Evolutionary conservation across 1,284 basidiomycete genomes (phyloP).

Genomic region (Coniferiporia sulphurascens): DNA sequence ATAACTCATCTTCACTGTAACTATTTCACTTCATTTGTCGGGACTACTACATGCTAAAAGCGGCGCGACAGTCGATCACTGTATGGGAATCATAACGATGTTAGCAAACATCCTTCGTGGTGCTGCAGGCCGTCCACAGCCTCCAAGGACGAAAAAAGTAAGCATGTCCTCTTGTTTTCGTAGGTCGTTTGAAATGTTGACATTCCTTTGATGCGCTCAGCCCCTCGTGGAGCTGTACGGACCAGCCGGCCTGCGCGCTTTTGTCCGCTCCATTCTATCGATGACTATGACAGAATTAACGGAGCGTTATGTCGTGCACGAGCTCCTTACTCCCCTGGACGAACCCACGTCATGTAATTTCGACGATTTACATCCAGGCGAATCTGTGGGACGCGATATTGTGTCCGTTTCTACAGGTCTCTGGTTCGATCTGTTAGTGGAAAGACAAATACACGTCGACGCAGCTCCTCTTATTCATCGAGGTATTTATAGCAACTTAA

Average conservation of each 20-base stretch:
- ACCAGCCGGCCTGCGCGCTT: constrained; percentile 74
- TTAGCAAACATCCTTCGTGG: constrained; percentile 55
- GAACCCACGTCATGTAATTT: constrained; percentile 44
- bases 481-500: constrained; percentile 42
- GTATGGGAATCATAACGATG: constrained; percentile 75
- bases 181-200: not conserved
- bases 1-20: constrained; percentile 87
- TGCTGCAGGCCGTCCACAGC: constrained; percentile 34
- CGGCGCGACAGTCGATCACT: constrained; percentile 65
- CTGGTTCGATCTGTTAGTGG: constrained; percentile 56
- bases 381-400: constrained; percentile 65
- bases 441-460: constrained; percentile 53
- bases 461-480: constrained; percentile 81
- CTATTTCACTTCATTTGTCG: constrained; percentile 12
- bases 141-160: constrained; percentile 22
- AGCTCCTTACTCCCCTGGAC: constrained; percentile 58
- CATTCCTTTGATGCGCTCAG: constrained; percentile 25
- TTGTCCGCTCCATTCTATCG: constrained; percentile 69
- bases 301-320: constrained; percentile 77
- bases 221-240: constrained; percentile 77
- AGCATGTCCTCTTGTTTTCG: constrained; percentile 8
- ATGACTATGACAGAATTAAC: constrained; percentile 64
- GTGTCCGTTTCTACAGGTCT: constrained; percentile 58
- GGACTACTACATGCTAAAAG: constrained; percentile 11
- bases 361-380: constrained; percentile 57